Conservation (phyloP, 169 alveolate species). For the Blepharisma undulans region DNA sequence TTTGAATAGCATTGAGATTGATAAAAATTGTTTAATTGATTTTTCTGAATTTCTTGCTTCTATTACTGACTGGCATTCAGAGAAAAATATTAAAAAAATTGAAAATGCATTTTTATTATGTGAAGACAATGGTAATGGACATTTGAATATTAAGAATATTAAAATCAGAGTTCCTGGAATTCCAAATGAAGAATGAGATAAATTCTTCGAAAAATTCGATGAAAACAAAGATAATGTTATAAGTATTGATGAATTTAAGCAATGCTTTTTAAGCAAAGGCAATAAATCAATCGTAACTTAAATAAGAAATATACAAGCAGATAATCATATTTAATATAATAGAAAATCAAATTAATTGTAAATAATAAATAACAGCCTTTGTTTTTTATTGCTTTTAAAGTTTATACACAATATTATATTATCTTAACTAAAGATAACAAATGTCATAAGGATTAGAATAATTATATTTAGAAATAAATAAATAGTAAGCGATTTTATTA, state of each 20-base stretch:
- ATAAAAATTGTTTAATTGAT: slow-evolving; percentile 50
- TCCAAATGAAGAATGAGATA: background rate
- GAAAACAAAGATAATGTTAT: slow-evolving; percentile 15
- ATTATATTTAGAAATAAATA: too few species aligned
- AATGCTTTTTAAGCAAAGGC: background rate
- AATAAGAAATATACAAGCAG: too few species aligned
- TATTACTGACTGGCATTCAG: slow-evolving; percentile 57
- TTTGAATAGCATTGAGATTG: slow-evolving; percentile 49
- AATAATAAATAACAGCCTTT: too few species aligned
- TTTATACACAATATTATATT: too few species aligned
- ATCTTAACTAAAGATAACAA: too few species aligned
- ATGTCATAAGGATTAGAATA: too few species aligned
- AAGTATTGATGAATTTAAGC: slow-evolving; percentile 1
- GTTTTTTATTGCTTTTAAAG: too few species aligned
- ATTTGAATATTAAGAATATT: slow-evolving; percentile 41
- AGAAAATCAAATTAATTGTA: too few species aligned
- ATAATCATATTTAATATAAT: too few species aligned
- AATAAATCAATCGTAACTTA: background rate
- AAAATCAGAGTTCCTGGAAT: slow-evolving; percentile 21
- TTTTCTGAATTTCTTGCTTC: slow-evolving; percentile 64
- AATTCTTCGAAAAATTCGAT: background rate
- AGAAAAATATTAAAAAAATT: slow-evolving; percentile 47
- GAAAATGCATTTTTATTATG: slow-evolving; percentile 56
- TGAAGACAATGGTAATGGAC: slow-evolving; percentile 64
- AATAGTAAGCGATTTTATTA: too few species aligned